Evolutionary conservation across 164 flowering plant genomes (phyloP).

Genomic region (Vitis cinerea): DNA sequence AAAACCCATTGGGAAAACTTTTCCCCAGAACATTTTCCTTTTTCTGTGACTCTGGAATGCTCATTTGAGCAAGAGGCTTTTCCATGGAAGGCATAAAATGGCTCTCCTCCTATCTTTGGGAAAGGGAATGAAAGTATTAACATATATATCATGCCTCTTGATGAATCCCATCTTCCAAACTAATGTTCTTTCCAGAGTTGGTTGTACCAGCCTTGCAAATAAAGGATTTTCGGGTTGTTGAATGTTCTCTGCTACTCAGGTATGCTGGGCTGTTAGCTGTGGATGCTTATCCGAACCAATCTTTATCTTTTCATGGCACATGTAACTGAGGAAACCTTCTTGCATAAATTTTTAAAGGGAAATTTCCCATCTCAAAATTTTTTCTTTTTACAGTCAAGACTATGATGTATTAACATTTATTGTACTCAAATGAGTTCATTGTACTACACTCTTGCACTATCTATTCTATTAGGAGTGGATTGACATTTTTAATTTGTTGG

Average conservation of each 20-base stretch:
- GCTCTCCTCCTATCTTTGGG: background rate
- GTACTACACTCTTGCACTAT: no score
- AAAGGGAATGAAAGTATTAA: background rate
- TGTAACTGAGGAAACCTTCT: background rate
- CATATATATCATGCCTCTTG: background rate
- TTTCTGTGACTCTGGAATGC: conserved; percentile 31
- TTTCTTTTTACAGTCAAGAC: no score
- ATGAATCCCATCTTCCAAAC: conserved; percentile 9
- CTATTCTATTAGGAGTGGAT: no score
- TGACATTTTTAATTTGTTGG: no score
- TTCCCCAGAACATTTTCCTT: background rate
- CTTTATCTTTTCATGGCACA: background rate
- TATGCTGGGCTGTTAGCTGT: conserved; percentile 2
- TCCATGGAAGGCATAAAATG: conserved; percentile 18
- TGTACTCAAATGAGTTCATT: no score
- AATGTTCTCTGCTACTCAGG: background rate
- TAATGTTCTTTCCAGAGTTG: conserved; percentile 11
- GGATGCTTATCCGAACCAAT: background rate
- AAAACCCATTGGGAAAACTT: background rate
- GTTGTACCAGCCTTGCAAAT: conserved; percentile 21
- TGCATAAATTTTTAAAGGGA: no score
- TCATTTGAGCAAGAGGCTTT: conserved; percentile 51
- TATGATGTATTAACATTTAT: no score
- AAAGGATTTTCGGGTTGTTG: conserved; percentile 2
- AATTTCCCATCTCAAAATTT: no score